Evolutionary conservation across 2,329 filamentous ascomycete genomes (phyloP), one percentile per base, ranked within the genome.

Genomic region (Stemphylium lycopersici): DNA sequence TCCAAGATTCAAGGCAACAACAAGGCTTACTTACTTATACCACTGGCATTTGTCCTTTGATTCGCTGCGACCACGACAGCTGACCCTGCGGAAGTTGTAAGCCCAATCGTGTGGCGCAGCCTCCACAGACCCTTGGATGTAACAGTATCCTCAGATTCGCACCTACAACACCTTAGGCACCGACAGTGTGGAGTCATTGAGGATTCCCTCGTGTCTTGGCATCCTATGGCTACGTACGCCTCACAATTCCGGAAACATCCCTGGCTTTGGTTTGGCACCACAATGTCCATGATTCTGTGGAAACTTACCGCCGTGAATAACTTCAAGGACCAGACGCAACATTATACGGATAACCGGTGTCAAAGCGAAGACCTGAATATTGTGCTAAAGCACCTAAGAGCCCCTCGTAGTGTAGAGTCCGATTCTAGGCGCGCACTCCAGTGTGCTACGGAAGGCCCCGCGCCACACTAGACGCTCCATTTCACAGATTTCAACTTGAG

Each of bases 401-500:
- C 4, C 3, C 6, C 22, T 7, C 22, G 6, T 6, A 7, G 22
- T 24, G 22, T 24, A 24, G 6, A 24, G 4, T 24, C 22, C 22
- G 22, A 4, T 7, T 6, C 5, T 24, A 24, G 22, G 22, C 22
- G 22, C 22, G 6, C 22, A 24, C 22, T 7, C 5, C 5, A 24
- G 22, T 6, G 8, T 31, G 47, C 18, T 39, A 15, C 22, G 8
- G 10, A 39, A 18, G n/a, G 3, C 15, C n/a, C 29, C 39, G 26
- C 15, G 32, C 16, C 38, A 18, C 41, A 36, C 18, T 26, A 16
- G 20, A 6, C n/a, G 34, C 37, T 53, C 70, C 68, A 71, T 20
- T 49, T 34, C 11, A 67, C 54, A 16, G 63, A 55, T 44, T 50
- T 66, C 53, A 77, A 52, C 48, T 59, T 68, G 56, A 77, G 58